phyloP scores from a whole-genome alignment of 345 rosid species.

The Murraya koenigii region DNA sequence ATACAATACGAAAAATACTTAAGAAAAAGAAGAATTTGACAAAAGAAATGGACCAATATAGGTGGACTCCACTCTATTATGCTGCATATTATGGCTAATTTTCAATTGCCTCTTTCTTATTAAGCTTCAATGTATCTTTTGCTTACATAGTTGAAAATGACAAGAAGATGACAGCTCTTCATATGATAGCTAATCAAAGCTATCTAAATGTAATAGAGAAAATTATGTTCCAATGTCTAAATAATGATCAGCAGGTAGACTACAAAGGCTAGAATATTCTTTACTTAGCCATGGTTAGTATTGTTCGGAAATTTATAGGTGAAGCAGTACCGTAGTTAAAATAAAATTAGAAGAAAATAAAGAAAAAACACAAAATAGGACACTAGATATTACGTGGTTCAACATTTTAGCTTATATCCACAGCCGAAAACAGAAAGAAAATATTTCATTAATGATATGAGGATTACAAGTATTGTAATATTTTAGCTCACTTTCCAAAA shows the following conservation, averaged over 20 bases:
- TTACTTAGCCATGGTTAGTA: constrained; percentile 3
- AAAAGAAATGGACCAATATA: not conserved
- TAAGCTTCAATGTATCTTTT: not conserved
- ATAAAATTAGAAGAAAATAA: too few species aligned
- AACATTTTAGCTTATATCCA: too few species aligned
- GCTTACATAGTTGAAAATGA: not conserved
- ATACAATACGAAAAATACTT: too few species aligned
- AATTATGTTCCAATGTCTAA: not conserved
- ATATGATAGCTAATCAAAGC: not conserved
- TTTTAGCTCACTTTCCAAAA: too few species aligned
- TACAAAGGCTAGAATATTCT: not conserved
- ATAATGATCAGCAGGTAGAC: not conserved
- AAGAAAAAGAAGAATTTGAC: not conserved
- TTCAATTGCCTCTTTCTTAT: not conserved
- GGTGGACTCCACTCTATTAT: constrained; percentile 7
- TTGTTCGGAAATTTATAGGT: too few species aligned
- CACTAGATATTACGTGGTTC: too few species aligned
- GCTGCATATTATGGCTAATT: not conserved
- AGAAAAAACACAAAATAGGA: too few species aligned
- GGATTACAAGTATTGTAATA: too few species aligned
- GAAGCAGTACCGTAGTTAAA: too few species aligned
- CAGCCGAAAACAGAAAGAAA: too few species aligned
- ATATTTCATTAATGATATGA: too few species aligned
- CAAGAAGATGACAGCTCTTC: constrained; percentile 8
- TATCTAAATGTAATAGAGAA: too few species aligned